These are phyloP conservation scores for Termitomyces sp. DNA, from an alignment of 768 basidiomycete genomes.

Conservation along the genomic window DNA sequence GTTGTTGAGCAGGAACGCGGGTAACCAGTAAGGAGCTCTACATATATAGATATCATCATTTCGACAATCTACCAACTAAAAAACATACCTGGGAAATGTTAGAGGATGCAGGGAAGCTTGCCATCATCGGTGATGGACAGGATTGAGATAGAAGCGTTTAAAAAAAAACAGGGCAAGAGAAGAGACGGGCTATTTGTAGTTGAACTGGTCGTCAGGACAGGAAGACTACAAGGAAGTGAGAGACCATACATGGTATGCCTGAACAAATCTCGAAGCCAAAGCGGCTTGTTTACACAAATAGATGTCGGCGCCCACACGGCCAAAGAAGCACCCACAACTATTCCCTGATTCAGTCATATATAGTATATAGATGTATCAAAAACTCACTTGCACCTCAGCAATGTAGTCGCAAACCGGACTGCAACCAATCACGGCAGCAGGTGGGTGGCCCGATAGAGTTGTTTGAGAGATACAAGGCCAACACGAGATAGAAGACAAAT, in stretches of 20 bases:
- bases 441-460: neutral
- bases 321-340: slow-evolving; percentile 30
- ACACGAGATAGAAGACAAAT: neutral
- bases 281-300: slow-evolving; percentile 32
- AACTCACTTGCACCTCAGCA: neutral
- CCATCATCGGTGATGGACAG: neutral
- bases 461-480: neutral
- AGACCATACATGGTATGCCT: slow-evolving; percentile 15
- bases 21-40: neutral
- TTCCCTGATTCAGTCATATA: neutral
- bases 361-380: neutral
- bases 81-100: neutral
- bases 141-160: neutral
- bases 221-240: slow-evolving; percentile 13
- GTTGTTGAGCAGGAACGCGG: neutral
- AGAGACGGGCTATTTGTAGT: neutral
- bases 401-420: neutral
- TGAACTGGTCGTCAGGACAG: slow-evolving; percentile 3
- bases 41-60: neutral
- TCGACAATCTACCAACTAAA: neutral
- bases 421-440: neutral
- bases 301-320: slow-evolving; percentile 29
- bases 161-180: neutral
- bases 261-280: slow-evolving; percentile 17
- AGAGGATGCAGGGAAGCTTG: neutral